Base-by-base conservation (phyloP, 441 rosid species). In the Rhodomyrtus psidioides region DNA sequence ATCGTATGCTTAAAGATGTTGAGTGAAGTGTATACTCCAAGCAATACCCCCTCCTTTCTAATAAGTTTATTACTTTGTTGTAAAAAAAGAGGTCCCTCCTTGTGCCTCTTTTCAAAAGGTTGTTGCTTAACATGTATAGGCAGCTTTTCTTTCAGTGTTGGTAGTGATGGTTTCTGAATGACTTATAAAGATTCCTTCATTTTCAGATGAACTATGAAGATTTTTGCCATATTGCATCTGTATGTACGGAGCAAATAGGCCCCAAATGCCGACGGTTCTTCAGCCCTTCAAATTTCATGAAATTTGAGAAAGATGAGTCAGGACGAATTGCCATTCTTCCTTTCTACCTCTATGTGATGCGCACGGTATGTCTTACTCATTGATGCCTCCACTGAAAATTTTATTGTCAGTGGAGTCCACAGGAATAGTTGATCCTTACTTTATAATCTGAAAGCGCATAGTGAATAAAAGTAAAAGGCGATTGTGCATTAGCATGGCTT, bases 301-400 rank as follows among this genome's bases (percentile, higher is more conserved):
- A 97, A 93, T 96, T 97, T 87, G 99, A 97, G 95, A 97, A 96
- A 90, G 99, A 97, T 88, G 99, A 97, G 88, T 95, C 98, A 8
- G 99, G 99, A 87, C 93, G 99, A 92, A 97, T 97, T 88, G 99
- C 98, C 86, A 97, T 97, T 89, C 90, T 97, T 86, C 99, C 99
- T 4, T 97, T 96, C 89, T 97, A 97, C 92, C 97, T 97, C 39
- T 97, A 97, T 89, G 99, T 97, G 91, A 97, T 97, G 99, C 97
- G 99, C 74, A 97, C 98, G 84, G 99, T 96, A 89, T 87, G 99
- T 92, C 44, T 59, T 70, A 27, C 49, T 86, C 81, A 82, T 86
- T 49, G 46, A 46, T 53, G 49, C 30, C 5, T 28, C 65, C 10
- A 6, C 65, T 62, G 26, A n/a, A 51, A 82, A 56, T 56, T 82